phyloP scores from a whole-genome alignment of 2,329 filamentous ascomycete genomes.

The Botrytis medusae region DNA sequence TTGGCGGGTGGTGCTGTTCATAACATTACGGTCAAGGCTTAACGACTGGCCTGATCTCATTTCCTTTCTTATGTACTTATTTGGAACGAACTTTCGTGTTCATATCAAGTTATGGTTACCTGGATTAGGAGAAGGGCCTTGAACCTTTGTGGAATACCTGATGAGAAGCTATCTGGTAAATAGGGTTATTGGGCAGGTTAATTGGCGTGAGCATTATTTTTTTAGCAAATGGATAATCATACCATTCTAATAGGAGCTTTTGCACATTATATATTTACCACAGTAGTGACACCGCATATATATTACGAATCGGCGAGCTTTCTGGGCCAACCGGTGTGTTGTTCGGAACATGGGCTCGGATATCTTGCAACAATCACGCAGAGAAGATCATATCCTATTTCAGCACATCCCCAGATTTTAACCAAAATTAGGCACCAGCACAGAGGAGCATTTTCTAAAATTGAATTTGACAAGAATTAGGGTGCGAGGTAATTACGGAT shows the following conservation, averaged over 20 bases:
- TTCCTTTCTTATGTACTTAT: background rate
- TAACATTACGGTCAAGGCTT: conserved; percentile 2
- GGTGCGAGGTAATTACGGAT: background rate
- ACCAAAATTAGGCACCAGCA: background rate
- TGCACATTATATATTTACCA: background rate
- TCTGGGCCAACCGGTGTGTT: background rate
- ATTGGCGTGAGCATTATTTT: background rate
- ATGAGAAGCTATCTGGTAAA: background rate
- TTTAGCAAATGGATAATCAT: background rate
- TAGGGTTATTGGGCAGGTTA: background rate
- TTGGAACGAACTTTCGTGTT: background rate
- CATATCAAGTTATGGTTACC: background rate
- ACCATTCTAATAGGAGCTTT: background rate
- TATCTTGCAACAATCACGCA: background rate
- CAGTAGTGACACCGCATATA: background rate
- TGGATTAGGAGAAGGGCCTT: no score
- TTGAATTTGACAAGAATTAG: background rate
- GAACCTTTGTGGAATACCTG: background rate
- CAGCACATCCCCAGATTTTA: background rate
- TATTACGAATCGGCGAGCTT: no score
- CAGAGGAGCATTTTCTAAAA: background rate
- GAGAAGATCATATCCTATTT: background rate
- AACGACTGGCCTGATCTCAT: background rate
- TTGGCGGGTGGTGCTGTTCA: conserved; percentile 7
- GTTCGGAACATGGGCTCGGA: no score